Conservation (phyloP, 1,284 basidiomycete genomes). For the Ustilago hordei region DNA sequence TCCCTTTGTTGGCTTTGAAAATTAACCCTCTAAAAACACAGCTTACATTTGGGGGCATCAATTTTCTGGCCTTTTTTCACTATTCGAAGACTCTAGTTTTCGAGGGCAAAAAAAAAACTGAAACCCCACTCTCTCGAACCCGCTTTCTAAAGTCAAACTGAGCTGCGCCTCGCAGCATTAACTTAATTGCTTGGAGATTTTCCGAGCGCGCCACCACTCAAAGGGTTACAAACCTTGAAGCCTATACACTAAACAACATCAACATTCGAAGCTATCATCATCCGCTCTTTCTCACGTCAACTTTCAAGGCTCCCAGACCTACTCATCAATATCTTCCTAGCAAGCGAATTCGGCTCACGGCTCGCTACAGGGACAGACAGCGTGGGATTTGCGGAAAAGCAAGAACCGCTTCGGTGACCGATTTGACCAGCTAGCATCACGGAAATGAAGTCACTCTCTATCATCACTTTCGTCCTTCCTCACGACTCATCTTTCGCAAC, state of each 20-base stretch:
- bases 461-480: slow-evolving; percentile 6
- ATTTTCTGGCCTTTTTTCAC: no score
- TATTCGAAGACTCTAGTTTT: no score
- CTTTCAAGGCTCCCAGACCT: not conserved
- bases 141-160: not conserved
- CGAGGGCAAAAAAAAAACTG: no score
- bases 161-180: not conserved
- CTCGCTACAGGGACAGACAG: not conserved
- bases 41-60: no score
- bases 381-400: not conserved
- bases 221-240: slow-evolving; percentile 1
- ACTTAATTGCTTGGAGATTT: not conserved
- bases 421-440: not conserved
- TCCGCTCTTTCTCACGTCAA: not conserved
- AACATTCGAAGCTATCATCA: not conserved
- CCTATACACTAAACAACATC: not conserved
- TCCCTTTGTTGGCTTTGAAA: no score
- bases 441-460: slow-evolving; percentile 22
- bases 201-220: not conserved
- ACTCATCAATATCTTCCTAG: not conserved
- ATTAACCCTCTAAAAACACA: no score
- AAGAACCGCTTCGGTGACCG: slow-evolving; percentile 11
- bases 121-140: no score
- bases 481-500: not conserved
- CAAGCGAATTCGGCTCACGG: not conserved